phyloP scores from a whole-genome alignment of 2,329 filamentous ascomycete species.

The Trichophyton rubrum region DNA sequence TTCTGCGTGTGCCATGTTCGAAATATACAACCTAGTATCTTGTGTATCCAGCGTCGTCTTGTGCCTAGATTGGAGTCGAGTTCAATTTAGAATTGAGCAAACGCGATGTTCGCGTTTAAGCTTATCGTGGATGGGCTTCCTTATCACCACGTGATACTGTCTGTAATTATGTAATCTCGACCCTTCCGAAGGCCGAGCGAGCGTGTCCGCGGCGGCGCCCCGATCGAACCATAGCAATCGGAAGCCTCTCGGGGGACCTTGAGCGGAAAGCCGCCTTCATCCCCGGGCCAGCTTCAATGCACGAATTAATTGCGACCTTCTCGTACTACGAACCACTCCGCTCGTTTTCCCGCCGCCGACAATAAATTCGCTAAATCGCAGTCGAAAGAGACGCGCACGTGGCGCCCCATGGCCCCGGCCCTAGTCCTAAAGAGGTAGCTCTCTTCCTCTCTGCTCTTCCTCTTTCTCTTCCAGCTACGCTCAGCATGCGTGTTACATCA shows the following conservation, averaged over 20 bases:
- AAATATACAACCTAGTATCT: background rate
- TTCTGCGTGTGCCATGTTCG: conserved; percentile 34
- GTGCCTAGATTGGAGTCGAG: background rate
- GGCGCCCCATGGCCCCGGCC: background rate
- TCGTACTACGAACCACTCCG: background rate
- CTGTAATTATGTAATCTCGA: too few species aligned
- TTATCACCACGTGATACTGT: background rate
- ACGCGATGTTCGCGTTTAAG: background rate
- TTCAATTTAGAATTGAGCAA: background rate
- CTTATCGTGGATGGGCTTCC: background rate
- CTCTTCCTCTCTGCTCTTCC: background rate
- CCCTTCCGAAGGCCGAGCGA: too few species aligned
- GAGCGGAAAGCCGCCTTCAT: background rate
- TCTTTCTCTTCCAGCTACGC: background rate
- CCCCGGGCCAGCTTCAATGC: background rate
- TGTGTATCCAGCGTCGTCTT: background rate
- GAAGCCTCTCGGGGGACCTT: too few species aligned
- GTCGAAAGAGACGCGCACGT: background rate
- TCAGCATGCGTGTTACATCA: background rate
- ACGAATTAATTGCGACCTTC: background rate
- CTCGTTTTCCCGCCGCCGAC: background rate
- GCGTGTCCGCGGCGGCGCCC: too few species aligned
- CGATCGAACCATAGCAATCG: too few species aligned
- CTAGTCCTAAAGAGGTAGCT: background rate
- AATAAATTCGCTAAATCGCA: background rate